A percentile compares a stretch with the other conserved stretches of the same genome.
Evolutionary conservation across 139 green algal species (phyloP).

Genomic region (Limnomonas spitsbergensis): DNA sequence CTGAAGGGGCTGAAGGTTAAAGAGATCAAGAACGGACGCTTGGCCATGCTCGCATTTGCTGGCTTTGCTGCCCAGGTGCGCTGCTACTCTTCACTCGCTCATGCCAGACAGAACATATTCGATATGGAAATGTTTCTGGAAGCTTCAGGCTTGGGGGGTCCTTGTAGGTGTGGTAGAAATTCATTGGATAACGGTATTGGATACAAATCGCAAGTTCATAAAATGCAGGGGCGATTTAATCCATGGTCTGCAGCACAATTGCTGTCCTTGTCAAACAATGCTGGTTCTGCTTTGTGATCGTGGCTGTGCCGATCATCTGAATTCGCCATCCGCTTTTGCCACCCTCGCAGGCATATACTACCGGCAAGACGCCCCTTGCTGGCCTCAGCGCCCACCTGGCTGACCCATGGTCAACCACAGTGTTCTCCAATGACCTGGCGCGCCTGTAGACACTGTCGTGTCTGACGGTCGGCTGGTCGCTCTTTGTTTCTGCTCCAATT

Average conservation of each 20-base stretch:
- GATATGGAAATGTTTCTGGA: neutral
- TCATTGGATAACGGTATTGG: too few relatives aligned
- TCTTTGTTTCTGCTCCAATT: too few relatives aligned
- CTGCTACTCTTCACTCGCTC: neutral
- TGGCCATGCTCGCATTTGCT: conserved; percentile 63
- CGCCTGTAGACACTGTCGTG: conserved; percentile 13
- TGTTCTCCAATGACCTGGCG: conserved; percentile 53
- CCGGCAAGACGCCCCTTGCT: conserved; percentile 71
- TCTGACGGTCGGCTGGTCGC: too few relatives aligned
- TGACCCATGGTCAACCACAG: conserved; percentile 56
- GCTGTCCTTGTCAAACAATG: too few relatives aligned
- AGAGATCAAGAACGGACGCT: too few relatives aligned
- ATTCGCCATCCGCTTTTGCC: too few relatives aligned
- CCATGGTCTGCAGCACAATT: too few relatives aligned
- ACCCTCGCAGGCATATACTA: conserved; percentile 25
- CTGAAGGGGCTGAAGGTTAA: conserved; percentile 67
- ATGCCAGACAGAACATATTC: neutral
- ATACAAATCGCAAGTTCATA: neutral
- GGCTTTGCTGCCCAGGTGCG: conserved; percentile 53
- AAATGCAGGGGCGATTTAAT: too few relatives aligned
- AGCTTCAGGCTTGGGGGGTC: neutral
- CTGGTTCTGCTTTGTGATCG: too few relatives aligned
- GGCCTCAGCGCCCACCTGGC: conserved; percentile 68
- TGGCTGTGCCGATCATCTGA: too few relatives aligned
- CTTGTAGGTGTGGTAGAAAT: neutral